phyloP scores from a whole-genome alignment of 345 rosid genomes.

The Noccaea caerulescens region DNA sequence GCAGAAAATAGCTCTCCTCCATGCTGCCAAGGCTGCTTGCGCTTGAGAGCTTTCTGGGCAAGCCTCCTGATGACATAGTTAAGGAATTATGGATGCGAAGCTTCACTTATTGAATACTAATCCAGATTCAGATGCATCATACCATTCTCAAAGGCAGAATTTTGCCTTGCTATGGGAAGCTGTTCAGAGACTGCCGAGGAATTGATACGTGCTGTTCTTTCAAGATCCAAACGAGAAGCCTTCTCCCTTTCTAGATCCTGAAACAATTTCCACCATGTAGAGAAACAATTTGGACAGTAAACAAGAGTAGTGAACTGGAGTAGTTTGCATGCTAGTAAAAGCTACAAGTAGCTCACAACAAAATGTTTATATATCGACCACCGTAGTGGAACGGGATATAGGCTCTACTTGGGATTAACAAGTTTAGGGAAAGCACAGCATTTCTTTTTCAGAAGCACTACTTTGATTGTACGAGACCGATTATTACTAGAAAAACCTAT shows the following conservation, averaged over 20 bases:
- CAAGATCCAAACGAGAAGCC: constrained; percentile 82
- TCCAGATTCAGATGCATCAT: constrained; percentile 29
- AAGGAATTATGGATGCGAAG: constrained; percentile 25
- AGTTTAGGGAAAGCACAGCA: constrained; percentile 25
- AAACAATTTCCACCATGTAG: constrained; percentile 7
- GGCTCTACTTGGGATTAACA: constrained; percentile 20
- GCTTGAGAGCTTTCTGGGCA: constrained; percentile 76
- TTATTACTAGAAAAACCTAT: neutral
- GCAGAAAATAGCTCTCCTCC: constrained; percentile 97
- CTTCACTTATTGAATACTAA: constrained; percentile 1
- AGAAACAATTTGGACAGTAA: constrained; percentile 13
- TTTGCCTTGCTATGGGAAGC: constrained; percentile 58
- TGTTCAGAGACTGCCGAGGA: constrained; percentile 63
- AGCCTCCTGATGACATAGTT: constrained; percentile 56
- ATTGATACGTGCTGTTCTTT: constrained; percentile 62
- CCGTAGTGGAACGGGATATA: constrained; percentile 5
- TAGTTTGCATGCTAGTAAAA: constrained; percentile 28
- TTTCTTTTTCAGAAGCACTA: constrained; percentile 7
- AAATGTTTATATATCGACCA: neutral
- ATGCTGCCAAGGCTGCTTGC: constrained; percentile 89
- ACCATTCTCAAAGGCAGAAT: constrained; percentile 79
- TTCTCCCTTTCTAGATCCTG: constrained; percentile 95
- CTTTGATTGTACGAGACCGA: constrained; percentile 6
- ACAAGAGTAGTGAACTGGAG: constrained; percentile 9
- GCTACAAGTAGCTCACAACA: constrained; percentile 13